These are phyloP conservation scores for Termitomyces sp. DNA, from an alignment of 768 basidiomycete genomes.

Conservation along the genomic window DNA sequence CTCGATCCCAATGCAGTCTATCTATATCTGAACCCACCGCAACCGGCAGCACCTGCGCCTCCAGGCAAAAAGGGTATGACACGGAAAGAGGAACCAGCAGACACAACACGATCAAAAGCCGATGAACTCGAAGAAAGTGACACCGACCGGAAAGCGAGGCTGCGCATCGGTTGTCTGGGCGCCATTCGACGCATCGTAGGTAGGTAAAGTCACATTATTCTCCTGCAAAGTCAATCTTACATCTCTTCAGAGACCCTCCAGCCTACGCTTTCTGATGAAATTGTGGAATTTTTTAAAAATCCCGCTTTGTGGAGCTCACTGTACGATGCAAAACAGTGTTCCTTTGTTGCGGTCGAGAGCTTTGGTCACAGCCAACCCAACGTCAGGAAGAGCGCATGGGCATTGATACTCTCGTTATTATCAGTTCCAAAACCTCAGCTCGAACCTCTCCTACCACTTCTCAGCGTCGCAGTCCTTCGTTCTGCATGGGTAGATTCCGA, in stretches of 20 bases:
- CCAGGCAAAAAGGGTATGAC: conserved; percentile 25
- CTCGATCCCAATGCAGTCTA: conserved; percentile 62
- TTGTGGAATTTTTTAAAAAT: conserved; percentile 39
- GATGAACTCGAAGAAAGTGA: conserved; percentile 69
- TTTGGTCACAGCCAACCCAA: conserved; percentile 66
- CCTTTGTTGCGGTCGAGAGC: conserved; percentile 36
- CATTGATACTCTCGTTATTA: conserved; percentile 41
- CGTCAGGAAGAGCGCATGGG: conserved; percentile 72
- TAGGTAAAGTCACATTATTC: conserved; percentile 30
- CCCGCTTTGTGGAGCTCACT: conserved; percentile 58
- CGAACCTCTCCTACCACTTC: conserved; percentile 31
- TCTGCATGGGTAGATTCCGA: conserved; percentile 72
- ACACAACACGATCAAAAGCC: conserved; percentile 30
- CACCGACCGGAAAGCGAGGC: conserved; percentile 60
- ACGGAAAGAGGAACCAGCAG: conserved; percentile 30
- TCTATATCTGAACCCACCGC: conserved; percentile 56
- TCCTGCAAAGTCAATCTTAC: background rate
- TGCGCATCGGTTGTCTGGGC: conserved; percentile 67
- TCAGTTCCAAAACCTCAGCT: conserved; percentile 34
- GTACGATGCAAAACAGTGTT: conserved; percentile 35
- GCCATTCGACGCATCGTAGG: conserved; percentile 53
- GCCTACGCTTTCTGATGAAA: conserved; percentile 20
- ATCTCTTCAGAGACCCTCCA: conserved; percentile 14
- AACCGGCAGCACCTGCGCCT: conserved; percentile 32
- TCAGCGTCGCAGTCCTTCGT: conserved; percentile 59